Evolutionary conservation across 257 asterid species (phyloP).

Genomic region (Phtheirospermum japonicum): DNA sequence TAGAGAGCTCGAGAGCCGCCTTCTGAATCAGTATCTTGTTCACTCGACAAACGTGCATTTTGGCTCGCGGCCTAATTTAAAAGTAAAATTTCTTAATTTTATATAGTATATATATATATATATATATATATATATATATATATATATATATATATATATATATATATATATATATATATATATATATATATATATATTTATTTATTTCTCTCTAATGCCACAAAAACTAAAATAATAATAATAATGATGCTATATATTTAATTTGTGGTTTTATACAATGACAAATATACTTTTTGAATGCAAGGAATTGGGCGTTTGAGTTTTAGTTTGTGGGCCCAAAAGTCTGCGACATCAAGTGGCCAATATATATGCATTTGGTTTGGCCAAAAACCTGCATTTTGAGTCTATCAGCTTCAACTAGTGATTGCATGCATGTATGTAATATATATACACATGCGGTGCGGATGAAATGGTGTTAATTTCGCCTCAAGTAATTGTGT

Average conservation of each 20-base stretch:
- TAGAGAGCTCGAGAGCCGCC: conserved; percentile 57
- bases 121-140: too few species aligned
- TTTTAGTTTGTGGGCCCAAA: conserved; percentile 45
- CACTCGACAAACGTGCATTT: conserved; percentile 56
- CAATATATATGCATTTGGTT: conserved; percentile 37
- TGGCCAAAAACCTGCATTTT: conserved; percentile 35
- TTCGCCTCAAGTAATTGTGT: too few species aligned
- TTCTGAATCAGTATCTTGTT: conserved; percentile 55
- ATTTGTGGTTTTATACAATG: not conserved
- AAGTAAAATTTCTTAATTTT: too few species aligned
- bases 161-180: too few species aligned
- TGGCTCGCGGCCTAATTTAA: conserved; percentile 59
- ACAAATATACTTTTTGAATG: conserved; percentile 38
- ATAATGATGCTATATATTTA: too few species aligned
- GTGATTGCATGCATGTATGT: conserved; percentile 33
- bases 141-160: too few species aligned
- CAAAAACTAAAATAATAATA: too few species aligned
- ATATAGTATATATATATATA: too few species aligned
- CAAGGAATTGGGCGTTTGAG: conserved; percentile 47
- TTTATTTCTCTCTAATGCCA: not conserved
- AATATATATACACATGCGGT: too few species aligned
- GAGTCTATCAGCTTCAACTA: conserved; percentile 52
- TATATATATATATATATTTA: conserved; percentile 13
- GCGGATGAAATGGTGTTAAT: too few species aligned
- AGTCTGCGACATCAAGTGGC: conserved; percentile 46